A percentile compares a stretch with the other conserved stretches of the same genome.
These are phyloP conservation scores for Solanum peruvianum DNA, from an alignment of 257 asterid species.

Conservation along the genomic window DNA sequence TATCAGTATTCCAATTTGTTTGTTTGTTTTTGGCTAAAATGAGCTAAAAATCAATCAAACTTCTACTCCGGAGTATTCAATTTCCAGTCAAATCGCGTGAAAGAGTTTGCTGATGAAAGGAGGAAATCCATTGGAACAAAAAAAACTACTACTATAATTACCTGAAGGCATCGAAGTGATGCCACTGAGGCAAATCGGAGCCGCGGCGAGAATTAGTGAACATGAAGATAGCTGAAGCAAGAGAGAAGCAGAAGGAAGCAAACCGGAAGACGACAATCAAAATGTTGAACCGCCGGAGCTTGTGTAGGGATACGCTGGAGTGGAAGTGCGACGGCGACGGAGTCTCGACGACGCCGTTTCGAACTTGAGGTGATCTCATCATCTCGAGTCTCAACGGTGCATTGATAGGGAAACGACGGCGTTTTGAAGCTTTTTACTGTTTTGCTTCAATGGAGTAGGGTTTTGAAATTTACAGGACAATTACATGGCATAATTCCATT, in stretches of 20 bases:
- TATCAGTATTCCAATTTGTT: not conserved
- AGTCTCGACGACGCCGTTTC: conserved; percentile 26
- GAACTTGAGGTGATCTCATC: conserved; percentile 21
- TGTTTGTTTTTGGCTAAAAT: not conserved
- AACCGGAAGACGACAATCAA: conserved; percentile 25
- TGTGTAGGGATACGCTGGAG: conserved; percentile 29
- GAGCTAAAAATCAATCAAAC: not conserved
- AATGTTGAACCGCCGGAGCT: conserved; percentile 32
- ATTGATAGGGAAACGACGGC: not conserved
- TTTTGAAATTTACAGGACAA: conserved; percentile 11
- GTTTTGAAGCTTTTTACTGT: not conserved
- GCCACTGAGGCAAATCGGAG: conserved; percentile 21
- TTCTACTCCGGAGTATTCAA: not conserved
- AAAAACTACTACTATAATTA: not conserved
- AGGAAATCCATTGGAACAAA: not conserved
- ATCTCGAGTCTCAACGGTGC: not conserved
- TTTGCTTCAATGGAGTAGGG: conserved; percentile 1
- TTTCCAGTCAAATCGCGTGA: not conserved
- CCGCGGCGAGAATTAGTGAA: conserved; percentile 23
- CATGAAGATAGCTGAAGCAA: conserved; percentile 41
- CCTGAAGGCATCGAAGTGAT: conserved; percentile 29
- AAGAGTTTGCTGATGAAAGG: not conserved
- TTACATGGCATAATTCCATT: conserved; percentile 8
- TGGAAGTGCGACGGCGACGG: conserved; percentile 40
- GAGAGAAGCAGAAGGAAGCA: conserved; percentile 34